Base-by-base conservation (phyloP, 2,329 filamentous ascomycete genomes). In the Monosporascus cannonballus region DNA sequence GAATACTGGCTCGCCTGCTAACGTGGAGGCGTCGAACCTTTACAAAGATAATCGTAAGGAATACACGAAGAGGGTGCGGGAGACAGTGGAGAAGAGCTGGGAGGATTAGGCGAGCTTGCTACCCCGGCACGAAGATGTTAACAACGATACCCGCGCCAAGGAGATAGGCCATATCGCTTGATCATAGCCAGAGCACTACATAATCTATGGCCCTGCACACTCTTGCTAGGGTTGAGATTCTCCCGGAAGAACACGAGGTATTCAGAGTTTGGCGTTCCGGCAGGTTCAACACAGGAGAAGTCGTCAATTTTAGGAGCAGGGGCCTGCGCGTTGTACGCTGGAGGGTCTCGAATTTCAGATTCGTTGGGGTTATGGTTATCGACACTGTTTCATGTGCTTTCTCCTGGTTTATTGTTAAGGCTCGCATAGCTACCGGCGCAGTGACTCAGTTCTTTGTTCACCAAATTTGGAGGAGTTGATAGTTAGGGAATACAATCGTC, bases 71-170 rank as follows among this genome's bases (percentile, higher is more conserved):
- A 80, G 92, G 18, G 94, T 99, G 44, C 80, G 91, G 47, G 94
- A 97, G 76, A 96, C 93, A 0, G 94, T 99, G 17, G 94, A 99
- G 78, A 97, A 96, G 83, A 97, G 93, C 76, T 99, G 94, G 94
- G 94, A 97, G 59, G 93, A 96, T 66, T 96, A 59, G 51, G 36
- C 47, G 25, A n/a, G 18, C 24, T 36, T 49, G 20, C 11, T 44
- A n/a, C 47, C n/a, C 25, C 11, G 20, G 9, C 37, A 30, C 18
- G 18, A 15, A 24, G 38, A 46, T 7, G 4, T 17, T 22, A 14
- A 18, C 42, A n/a, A 25, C 22, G 14, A 25, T 30, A 25, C 7
- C 42, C 22, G 17, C 42, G 6, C 30, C 22, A n/a, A 46, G 22
- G 15, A 22, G 22, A 17, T 46, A 15, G 7, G 24, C 42, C n/a